phyloP scores from a whole-genome alignment of 495 filamentous ascomycete species.

The Parathielavia appendiculata region DNA sequence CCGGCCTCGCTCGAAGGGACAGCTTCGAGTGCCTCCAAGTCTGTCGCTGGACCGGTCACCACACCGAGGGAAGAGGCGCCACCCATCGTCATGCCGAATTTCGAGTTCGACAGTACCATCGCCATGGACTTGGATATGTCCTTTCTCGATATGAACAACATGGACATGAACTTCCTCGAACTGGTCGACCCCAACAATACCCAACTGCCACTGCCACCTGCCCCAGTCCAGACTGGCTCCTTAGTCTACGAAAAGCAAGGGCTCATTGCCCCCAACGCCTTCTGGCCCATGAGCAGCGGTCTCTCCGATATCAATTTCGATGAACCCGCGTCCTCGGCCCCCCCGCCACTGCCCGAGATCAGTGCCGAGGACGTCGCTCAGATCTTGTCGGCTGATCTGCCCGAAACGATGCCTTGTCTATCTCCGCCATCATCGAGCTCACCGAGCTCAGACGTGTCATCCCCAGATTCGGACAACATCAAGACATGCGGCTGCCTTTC shows the following conservation, averaged over 20 bases:
- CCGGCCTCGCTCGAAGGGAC: neutral
- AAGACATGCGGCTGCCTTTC: conserved; percentile 35
- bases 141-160: conserved; percentile 31
- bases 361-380: conserved; percentile 18
- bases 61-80: neutral
- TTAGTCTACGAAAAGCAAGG: too few species aligned
- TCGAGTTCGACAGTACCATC: conserved; percentile 25
- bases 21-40: too few species aligned
- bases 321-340: neutral
- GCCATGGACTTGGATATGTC: conserved; percentile 33
- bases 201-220: conserved; percentile 5
- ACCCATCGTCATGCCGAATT: conserved; percentile 16
- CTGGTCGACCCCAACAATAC: conserved; percentile 21
- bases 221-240: neutral
- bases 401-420: conserved; percentile 18
- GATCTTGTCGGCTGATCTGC: conserved; percentile 7
- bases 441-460: conserved; percentile 6
- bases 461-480: neutral
- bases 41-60: conserved; percentile 1
- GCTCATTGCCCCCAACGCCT: neutral
- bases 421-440: conserved; percentile 19
- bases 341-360: conserved; percentile 6
- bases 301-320: conserved; percentile 21
- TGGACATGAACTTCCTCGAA: conserved; percentile 32
- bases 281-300: conserved; percentile 11